Base-by-base conservation (phyloP, 495 filamentous ascomycete species). In the Pseudevernia furfuracea region DNA sequence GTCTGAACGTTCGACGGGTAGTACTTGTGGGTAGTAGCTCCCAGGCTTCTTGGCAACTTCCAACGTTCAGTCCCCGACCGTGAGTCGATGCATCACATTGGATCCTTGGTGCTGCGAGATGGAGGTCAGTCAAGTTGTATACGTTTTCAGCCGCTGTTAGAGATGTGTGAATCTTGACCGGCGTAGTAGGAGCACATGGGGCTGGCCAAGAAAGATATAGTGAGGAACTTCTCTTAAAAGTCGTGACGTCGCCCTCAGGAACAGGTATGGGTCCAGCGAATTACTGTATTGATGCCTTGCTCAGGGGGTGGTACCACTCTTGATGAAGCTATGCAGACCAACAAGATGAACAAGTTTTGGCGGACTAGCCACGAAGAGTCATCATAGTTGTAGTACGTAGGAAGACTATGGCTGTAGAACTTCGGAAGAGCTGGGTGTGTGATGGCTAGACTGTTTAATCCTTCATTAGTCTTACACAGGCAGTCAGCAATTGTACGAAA, bases 41-140 rank as follows among this genome's bases (percentile, higher is more conserved):
- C 36, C 36, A 59, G 34, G 36, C 57, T n/a, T 59, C 34, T 41
- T 25, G n/a, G 39, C 57, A 59, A 59, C 57, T 59, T 1, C 36
- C 23, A 41, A 59, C 23, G n/a, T 43, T 38, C 37, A 59, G 34
- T 32, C 25, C 36, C n/a, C 2, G 8, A 14, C 56, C 56, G 34
- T 59, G 39, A 38, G 21, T 39, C 38, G 34, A 38, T 39, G 10
- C 21, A 37, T 58, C 55, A 11, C 56, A 59, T 23, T 59, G 21
- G n/a, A 59, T 41, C 30, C 28, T 55, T 34, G 28, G 15, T 55
- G 52, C 30, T 34, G 28, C 30, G 17, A 55, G 28, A 55, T 34
- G 15, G 17, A 34, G 28, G 5, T 30, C 17, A 17, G 52, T 55
- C 28, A 34, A 11, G 30, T 34, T 32, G 1, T 3, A 7, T 17